phyloP scores from a whole-genome alignment of 2,329 filamentous ascomycete species.

The Cercospora berteroae region DNA sequence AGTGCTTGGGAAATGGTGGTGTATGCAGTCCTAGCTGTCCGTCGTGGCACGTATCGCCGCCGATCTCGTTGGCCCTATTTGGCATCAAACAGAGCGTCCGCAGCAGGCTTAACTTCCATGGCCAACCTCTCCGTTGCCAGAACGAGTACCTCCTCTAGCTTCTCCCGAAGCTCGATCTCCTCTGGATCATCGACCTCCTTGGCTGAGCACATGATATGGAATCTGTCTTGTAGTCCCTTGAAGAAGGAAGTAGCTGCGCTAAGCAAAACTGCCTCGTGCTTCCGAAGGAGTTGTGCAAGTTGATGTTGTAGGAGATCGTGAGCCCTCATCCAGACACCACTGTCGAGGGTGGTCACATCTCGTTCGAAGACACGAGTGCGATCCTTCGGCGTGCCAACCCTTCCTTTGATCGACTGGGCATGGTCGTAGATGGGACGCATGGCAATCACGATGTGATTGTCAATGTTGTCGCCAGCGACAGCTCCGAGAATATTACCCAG shows the following conservation, averaged over 20 bases:
- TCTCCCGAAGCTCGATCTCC: background rate
- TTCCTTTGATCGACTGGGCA: background rate
- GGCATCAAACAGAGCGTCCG: background rate
- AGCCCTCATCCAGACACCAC: background rate
- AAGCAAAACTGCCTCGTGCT: background rate
- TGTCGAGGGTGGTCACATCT: background rate
- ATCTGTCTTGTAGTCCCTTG: background rate
- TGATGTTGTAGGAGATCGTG: background rate
- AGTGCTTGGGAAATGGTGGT: background rate
- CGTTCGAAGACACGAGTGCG: background rate
- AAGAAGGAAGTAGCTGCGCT: background rate
- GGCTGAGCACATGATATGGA: background rate
- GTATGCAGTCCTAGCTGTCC: background rate
- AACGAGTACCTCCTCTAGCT: background rate
- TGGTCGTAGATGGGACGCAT: background rate
- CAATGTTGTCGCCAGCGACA: background rate
- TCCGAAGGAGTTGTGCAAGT: background rate
- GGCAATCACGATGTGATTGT: background rate
- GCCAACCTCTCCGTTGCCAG: background rate
- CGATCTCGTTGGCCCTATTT: background rate
- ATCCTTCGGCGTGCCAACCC: background rate
- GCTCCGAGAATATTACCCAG: background rate
- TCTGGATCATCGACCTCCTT: background rate
- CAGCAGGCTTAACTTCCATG: background rate
- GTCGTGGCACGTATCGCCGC: background rate